A percentile compares a stretch with the other conserved stretches of the same genome.
Evolutionary conservation across 2,329 filamentous ascomycete species (phyloP).

Genomic region (Fusarium xylarioides): DNA sequence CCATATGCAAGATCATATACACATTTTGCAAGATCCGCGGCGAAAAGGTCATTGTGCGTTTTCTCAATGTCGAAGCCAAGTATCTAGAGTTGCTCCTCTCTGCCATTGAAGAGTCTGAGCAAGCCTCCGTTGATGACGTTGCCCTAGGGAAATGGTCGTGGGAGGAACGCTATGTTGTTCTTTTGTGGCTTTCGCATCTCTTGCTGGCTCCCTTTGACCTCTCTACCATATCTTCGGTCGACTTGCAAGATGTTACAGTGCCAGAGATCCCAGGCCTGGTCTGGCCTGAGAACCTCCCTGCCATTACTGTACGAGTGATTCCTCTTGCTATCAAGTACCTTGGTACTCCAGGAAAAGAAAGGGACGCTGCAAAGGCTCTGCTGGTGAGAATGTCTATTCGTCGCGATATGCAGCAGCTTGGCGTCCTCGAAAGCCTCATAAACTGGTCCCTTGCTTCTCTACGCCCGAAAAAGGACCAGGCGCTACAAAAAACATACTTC

Average conservation of each 20-base stretch:
- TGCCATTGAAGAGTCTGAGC: conserved; percentile 72
- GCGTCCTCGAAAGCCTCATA: conserved; percentile 73
- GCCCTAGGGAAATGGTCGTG: conserved; percentile 65
- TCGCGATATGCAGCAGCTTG: conserved; percentile 84
- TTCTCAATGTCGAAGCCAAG: conserved; percentile 88
- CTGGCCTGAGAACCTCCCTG: conserved; percentile 70
- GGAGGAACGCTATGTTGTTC: conserved; percentile 88
- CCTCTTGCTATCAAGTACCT: conserved; percentile 77
- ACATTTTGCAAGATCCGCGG: conserved; percentile 94
- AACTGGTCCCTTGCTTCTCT: conserved; percentile 75
- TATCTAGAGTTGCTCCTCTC: conserved; percentile 83
- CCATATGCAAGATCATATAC: conserved; percentile 83
- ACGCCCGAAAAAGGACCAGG: conserved; percentile 50
- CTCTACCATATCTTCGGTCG: conserved; percentile 77
- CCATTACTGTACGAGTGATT: conserved; percentile 75
- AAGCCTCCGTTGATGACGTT: conserved; percentile 29
- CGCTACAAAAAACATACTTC: conserved; percentile 69
- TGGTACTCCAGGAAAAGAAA: conserved; percentile 81
- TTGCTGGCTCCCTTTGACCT: conserved; percentile 91
- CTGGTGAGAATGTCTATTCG: conserved; percentile 85
- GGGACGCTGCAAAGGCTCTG: conserved; percentile 84
- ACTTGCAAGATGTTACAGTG: conserved; percentile 57
- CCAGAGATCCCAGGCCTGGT: conserved; percentile 58
- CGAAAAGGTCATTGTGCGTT: conserved; percentile 89
- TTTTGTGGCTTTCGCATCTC: conserved; percentile 88